Percentiles rank a stretch among this genome's conserved stretches.
Evolutionary conservation across 2,329 filamentous ascomycete genomes (phyloP).

Genomic region (Fusarium falciforme): DNA sequence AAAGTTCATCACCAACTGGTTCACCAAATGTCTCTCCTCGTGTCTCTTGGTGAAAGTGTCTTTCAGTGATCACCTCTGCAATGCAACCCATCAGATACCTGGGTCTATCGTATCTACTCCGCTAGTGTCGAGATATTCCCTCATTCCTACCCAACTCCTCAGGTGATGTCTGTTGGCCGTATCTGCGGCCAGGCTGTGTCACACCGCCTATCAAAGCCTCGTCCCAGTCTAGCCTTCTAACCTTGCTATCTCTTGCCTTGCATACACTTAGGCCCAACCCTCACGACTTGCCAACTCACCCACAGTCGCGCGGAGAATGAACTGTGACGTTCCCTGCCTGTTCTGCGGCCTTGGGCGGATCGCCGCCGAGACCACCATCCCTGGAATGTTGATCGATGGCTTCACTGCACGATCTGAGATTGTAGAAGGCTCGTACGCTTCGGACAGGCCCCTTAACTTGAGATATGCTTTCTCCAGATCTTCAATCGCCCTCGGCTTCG

Average conservation of each 20-base stretch:
- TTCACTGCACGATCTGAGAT: neutral
- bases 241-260: too few species aligned
- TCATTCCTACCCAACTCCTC: neutral
- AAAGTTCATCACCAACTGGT: constrained; percentile 10
- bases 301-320: neutral
- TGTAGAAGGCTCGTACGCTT: too few species aligned
- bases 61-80: neutral
- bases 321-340: neutral
- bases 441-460: too few species aligned
- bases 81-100: neutral
- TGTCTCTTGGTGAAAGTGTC: neutral
- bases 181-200: neutral
- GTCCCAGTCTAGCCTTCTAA: neutral
- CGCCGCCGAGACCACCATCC: neutral
- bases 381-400: neutral
- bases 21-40: neutral
- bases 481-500: too few species aligned
- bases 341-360: neutral
- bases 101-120: neutral
- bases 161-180: neutral
- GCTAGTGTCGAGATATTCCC: neutral
- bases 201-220: neutral
- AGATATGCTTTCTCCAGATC: neutral
- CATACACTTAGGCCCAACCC: too few species aligned
- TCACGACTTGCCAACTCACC: neutral